Evolutionary conservation across 1,139 yeast species (phyloP).

Genomic region (Candida sanyaensis): DNA sequence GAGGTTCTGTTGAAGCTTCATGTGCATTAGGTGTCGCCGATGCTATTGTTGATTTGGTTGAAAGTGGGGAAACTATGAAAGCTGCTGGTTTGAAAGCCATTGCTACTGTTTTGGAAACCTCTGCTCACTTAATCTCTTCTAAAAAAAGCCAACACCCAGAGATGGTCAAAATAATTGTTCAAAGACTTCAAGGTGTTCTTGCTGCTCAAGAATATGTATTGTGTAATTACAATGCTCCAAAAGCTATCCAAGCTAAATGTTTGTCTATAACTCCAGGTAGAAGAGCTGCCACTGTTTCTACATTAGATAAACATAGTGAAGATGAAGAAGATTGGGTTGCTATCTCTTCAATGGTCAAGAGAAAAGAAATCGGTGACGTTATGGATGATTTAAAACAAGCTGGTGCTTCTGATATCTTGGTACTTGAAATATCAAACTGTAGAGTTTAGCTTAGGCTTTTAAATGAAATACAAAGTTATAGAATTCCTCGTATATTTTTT

Average conservation of each 20-base stretch:
- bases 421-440: constrained; percentile 86
- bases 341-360: constrained; percentile 87
- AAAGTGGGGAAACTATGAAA: constrained; percentile 97
- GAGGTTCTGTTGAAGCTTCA: constrained; percentile 98
- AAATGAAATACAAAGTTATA: constrained; percentile 2
- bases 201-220: constrained; percentile 92
- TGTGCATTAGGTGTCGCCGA: constrained; percentile 98
- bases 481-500: background rate
- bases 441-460: constrained; percentile 58
- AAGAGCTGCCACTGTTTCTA: constrained; percentile 93
- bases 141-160: constrained; percentile 71
- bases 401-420: constrained; percentile 90
- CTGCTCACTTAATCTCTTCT: constrained; percentile 88
- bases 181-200: constrained; percentile 87
- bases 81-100: constrained; percentile 95
- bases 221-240: constrained; percentile 92
- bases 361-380: constrained; percentile 70
- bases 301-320: constrained; percentile 61
- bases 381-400: constrained; percentile 79
- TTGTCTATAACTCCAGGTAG: constrained; percentile 91
- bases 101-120: constrained; percentile 81
- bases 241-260: constrained; percentile 59
- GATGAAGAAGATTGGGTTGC: constrained; percentile 81
- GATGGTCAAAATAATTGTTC: constrained; percentile 66
- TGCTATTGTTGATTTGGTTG: constrained; percentile 96